These are phyloP conservation scores for Sclerotinia trifoliorum DNA, from an alignment of 2,329 filamentous ascomycete species.

Conservation along the genomic window DNA sequence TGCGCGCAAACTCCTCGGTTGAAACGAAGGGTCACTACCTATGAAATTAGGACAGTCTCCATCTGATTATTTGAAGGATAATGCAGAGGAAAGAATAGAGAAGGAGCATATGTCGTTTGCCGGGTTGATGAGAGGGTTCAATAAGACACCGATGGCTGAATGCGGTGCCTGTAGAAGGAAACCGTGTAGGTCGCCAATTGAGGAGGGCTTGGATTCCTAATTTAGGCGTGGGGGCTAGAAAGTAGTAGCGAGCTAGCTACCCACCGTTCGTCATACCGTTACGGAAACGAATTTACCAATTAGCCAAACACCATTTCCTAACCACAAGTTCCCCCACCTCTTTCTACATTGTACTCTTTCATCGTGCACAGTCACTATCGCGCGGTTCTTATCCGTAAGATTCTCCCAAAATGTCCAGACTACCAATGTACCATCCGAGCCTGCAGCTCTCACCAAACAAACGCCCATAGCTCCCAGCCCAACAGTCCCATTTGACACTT, in stretches of 20 bases:
- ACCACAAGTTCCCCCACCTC: conserved; percentile 49
- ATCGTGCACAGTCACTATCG: conserved; percentile 24
- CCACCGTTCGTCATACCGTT: conserved; percentile 51
- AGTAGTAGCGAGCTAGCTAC: conserved; percentile 63
- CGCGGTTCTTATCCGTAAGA: neutral
- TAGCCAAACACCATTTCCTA: conserved; percentile 52
- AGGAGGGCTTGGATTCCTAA: neutral
- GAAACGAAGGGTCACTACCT: conserved; percentile 42
- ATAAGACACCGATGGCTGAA: conserved; percentile 57
- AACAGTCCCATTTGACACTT: conserved; percentile 42
- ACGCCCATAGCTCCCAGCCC: conserved; percentile 40
- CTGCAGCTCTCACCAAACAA: neutral
- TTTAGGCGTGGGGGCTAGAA: conserved; percentile 36
- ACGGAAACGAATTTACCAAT: conserved; percentile 62
- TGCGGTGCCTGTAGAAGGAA: conserved; percentile 58
- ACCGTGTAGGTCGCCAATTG: conserved; percentile 62
- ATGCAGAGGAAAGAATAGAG: conserved; percentile 54
- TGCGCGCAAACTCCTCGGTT: neutral
- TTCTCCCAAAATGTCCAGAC: neutral
- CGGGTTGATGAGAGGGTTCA: conserved; percentile 58
- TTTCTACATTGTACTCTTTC: conserved; percentile 41
- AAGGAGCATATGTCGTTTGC: conserved; percentile 57
- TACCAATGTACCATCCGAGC: neutral
- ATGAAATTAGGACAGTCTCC: conserved; percentile 52
- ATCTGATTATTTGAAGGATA: conserved; percentile 57